Evolutionary conservation across 257 asterid genomes (phyloP).

Genomic region (Leptodermis oblonga): DNA sequence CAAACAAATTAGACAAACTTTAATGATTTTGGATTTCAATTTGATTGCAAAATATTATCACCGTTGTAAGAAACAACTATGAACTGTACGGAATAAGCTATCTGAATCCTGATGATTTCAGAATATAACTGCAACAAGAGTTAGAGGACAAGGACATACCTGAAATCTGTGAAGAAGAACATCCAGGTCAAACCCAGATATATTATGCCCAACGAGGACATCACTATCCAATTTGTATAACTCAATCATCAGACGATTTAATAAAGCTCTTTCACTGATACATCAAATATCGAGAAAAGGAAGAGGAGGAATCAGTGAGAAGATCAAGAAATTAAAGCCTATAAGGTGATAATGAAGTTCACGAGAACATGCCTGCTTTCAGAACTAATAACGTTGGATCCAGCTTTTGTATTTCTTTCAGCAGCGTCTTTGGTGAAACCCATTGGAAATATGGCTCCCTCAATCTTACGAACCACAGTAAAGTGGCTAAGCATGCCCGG

Average conservation of each 20-base stretch:
- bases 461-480: slow-evolving; percentile 84
- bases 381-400: slow-evolving; percentile 56
- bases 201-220: slow-evolving; percentile 92
- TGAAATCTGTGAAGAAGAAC: slow-evolving; percentile 96
- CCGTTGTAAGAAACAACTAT: not conserved
- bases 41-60: not conserved
- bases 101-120: not conserved
- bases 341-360: not conserved
- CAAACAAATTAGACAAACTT: not conserved
- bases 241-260: slow-evolving; percentile 86
- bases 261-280: slow-evolving; percentile 91
- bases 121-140: not conserved
- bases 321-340: slow-evolving; percentile 13
- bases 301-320: slow-evolving; percentile 10
- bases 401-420: slow-evolving; percentile 79
- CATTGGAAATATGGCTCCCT: slow-evolving; percentile 90
- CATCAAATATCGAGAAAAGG: slow-evolving; percentile 12
- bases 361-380: slow-evolving; percentile 66
- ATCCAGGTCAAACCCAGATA: slow-evolving; percentile 98
- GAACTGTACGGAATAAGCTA: not conserved
- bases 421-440: slow-evolving; percentile 74
- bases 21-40: not conserved
- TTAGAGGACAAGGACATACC: slow-evolving; percentile 37
- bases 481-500: slow-evolving; percentile 85
- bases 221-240: slow-evolving; percentile 84